Conservation (phyloP, 208 protist genomes). For the Acanthamoeba culbertsoni region DNA sequence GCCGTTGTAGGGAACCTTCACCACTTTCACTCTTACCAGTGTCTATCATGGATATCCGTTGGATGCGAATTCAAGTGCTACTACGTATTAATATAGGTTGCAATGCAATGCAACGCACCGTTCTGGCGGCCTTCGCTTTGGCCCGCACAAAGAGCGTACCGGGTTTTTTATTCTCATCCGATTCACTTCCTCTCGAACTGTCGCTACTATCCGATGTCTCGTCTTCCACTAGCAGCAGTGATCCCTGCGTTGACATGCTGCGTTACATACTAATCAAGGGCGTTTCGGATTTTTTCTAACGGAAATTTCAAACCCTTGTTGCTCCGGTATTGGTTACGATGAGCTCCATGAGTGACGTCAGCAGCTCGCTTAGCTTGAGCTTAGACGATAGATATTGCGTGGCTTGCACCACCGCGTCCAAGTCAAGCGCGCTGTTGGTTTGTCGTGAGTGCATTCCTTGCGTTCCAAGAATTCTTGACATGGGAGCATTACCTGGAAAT, state of each 20-base stretch:
- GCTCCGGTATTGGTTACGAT: slow-evolving; percentile 26
- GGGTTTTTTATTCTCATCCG: neutral
- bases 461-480: neutral
- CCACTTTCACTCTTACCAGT: neutral
- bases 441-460: neutral
- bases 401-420: slow-evolving; percentile 25
- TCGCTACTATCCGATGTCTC: neutral
- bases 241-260: neutral
- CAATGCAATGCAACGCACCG: neutral
- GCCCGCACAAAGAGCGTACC: neutral
- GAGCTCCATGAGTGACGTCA: slow-evolving; percentile 16
- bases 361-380: slow-evolving; percentile 22
- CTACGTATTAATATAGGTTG: too few relatives aligned
- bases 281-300: too few relatives aligned
- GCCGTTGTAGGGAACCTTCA: neutral
- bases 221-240: neutral
- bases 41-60: neutral
- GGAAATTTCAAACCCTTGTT: neutral
- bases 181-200: neutral
- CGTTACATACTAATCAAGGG: too few relatives aligned
- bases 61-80: neutral
- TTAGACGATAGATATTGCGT: neutral
- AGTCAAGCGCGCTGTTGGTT: neutral
- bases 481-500: neutral
- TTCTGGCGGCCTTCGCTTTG: neutral